Base-by-base conservation (phyloP, 2,329 filamentous ascomycete species). In the Orbilia javanica region DNA sequence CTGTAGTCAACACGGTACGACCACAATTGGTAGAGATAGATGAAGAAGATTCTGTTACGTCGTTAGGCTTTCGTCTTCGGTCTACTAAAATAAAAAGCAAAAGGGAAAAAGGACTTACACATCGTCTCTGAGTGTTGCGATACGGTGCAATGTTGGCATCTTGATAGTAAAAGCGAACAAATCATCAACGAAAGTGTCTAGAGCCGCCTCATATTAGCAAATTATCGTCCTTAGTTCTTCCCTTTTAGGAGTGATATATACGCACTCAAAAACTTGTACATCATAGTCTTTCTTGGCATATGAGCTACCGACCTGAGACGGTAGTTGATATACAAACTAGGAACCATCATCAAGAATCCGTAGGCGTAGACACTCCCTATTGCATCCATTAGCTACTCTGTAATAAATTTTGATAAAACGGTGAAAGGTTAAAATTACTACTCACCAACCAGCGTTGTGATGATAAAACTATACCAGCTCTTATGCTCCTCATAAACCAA, bases 271-370 rank as follows among this genome's bases (percentile, higher is more conserved):
- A 80, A 74, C 53, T 82, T 82, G 52, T 82, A 82, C 27, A 82
- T 79, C 93, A 99, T 96, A 57, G 96, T 94, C 86, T 93, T 95
- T 81, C 88, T 93, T 0, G 96, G 94, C 95, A 99, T 97, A 85
- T 99, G 96, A 10, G 96, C 96, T 36, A 98, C 93, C 81, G 90
- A 92, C 88, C 95, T 97, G 81, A 99, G 89, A 11, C 95, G 91
- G 87, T 99, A 99, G 88, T 99, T 99, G 89, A 99, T 99, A 87
- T 98, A 99, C 36, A 99, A 87, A 76, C 90, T 92, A 13, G 96
- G 96, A 7, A 99, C 92, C 96, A 99, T 99, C 94, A 99, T 97
- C 79, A 99, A 86, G 88, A 99, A 99, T 3, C 96, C 96, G 83
- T 99, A 99, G 0, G 96, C 94, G 84, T 99, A 99, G 64, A 99